Evolutionary conservation across 441 rosid species (phyloP).

Genomic region (Populus hybrid): DNA sequence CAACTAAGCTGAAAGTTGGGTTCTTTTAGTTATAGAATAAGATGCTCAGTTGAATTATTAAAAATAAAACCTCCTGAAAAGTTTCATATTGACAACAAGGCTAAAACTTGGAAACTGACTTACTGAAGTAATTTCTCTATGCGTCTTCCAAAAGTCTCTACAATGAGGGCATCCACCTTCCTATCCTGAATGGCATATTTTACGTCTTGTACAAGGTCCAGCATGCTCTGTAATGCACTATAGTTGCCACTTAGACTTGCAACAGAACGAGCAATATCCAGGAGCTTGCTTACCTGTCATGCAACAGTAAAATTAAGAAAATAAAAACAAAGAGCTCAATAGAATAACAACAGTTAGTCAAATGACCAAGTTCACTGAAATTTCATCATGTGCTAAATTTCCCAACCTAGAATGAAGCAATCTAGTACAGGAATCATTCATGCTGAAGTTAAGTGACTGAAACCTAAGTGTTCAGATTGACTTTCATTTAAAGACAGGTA

Average conservation of each 20-base stretch:
- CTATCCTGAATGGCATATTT: constrained; percentile 92
- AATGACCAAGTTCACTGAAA: not conserved
- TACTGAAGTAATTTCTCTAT: constrained; percentile 92
- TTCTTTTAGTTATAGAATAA: not conserved
- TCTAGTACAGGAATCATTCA: not conserved
- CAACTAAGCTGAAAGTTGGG: not conserved
- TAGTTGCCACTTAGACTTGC: constrained; percentile 64
- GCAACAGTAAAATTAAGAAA: constrained; percentile 17
- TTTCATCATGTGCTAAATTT: not conserved
- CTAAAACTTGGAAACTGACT: constrained; percentile 25
- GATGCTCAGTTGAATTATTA: constrained; percentile 1
- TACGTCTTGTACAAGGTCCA: constrained; percentile 75
- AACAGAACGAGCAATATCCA: constrained; percentile 70
- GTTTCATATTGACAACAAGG: not conserved
- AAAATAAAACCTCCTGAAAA: constrained; percentile 11
- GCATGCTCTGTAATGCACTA: constrained; percentile 67
- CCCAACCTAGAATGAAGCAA: not conserved
- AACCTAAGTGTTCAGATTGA: not conserved
- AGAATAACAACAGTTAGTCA: constrained; percentile 3
- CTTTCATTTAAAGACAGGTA: not conserved
- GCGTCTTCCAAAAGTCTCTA: constrained; percentile 97
- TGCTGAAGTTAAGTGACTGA: not conserved
- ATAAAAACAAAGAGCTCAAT: not conserved
- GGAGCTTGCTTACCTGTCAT: constrained; percentile 75
- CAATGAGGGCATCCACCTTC: constrained; percentile 92